Percentiles rank a stretch among this genome's conserved stretches.
Evolutionary conservation across 495 filamentous ascomycete species (phyloP).

Genomic region (Rusavskia elegans): DNA sequence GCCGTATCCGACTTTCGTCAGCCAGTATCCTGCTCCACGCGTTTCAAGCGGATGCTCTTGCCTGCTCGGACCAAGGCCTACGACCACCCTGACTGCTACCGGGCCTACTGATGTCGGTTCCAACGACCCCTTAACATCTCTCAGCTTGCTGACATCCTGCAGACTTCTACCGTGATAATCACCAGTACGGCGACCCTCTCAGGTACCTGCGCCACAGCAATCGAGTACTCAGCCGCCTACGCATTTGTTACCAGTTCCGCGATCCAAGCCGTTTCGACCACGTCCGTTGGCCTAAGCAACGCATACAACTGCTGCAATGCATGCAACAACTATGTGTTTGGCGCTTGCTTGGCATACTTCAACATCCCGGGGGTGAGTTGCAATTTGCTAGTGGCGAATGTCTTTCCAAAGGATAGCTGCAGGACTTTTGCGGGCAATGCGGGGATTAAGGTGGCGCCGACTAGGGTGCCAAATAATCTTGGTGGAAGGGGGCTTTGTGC

Average conservation of each 20-base stretch:
- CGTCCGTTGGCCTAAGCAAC: neutral
- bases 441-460: conserved; percentile 1
- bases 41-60: conserved; percentile 3
- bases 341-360: conserved; percentile 1
- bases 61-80: neutral
- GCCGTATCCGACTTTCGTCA: neutral
- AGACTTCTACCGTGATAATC: conserved; percentile 1
- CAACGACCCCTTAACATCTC: neutral
- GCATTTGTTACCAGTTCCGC: neutral
- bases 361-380: conserved; percentile 2
- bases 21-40: conserved; percentile 1
- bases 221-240: conserved; percentile 1
- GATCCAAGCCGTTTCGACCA: conserved; percentile 1
- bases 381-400: conserved; percentile 1
- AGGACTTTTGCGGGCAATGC: neutral
- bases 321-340: neutral
- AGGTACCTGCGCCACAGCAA: neutral
- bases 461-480: neutral
- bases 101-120: conserved; percentile 1
- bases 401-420: conserved; percentile 1
- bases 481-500: conserved; percentile 1
- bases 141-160: neutral
- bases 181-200: conserved; percentile 1
- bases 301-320: conserved; percentile 1
- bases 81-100: neutral